Evolutionary conservation across 2,329 filamentous ascomycete species (phyloP).

Genomic region (Aspergillus ochraceus): DNA sequence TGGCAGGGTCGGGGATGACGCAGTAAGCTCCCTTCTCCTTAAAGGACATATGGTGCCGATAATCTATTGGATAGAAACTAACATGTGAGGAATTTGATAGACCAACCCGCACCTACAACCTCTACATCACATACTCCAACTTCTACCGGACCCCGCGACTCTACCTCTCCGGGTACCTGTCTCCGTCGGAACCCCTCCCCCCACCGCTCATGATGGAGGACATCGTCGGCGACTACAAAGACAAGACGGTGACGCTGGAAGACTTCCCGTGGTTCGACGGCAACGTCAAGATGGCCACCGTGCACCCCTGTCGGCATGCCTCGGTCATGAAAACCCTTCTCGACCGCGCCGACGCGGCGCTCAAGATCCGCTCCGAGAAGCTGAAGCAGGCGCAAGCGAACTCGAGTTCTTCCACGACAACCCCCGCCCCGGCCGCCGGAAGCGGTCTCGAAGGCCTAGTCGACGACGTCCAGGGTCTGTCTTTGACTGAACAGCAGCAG

Average conservation of each 20-base stretch:
- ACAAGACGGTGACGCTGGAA: slow-evolving; percentile 97
- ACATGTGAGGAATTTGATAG: slow-evolving; percentile 44
- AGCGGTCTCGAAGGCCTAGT: slow-evolving; percentile 81
- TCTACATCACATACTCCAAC: slow-evolving; percentile 97
- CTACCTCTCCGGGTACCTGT: slow-evolving; percentile 87
- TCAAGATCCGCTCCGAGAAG: slow-evolving; percentile 85
- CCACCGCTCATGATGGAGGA: slow-evolving; percentile 93
- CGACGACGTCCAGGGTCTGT: slow-evolving; percentile 69
- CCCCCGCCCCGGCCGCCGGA: slow-evolving; percentile 29
- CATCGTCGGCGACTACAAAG: slow-evolving; percentile 93
- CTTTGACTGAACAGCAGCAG: slow-evolving; percentile 52
- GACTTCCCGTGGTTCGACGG: slow-evolving; percentile 94
- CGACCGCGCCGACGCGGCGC: slow-evolving; percentile 88
- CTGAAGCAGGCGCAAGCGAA: slow-evolving; percentile 65
- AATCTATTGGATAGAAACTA: slow-evolving; percentile 1
- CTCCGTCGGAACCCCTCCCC: slow-evolving; percentile 75
- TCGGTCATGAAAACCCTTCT: slow-evolving; percentile 97
- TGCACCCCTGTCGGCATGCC: slow-evolving; percentile 96
- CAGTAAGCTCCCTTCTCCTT: slow-evolving; percentile 48
- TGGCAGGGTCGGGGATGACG: slow-evolving; percentile 47
- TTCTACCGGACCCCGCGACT: slow-evolving; percentile 96
- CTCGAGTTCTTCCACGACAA: slow-evolving; percentile 33
- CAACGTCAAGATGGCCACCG: slow-evolving; percentile 90
- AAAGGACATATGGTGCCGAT: slow-evolving; percentile 1
- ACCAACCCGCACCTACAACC: slow-evolving; percentile 86